Evolutionary conservation across 768 basidiomycete species (phyloP).

Genomic region (Tylopilus subfusipes): DNA sequence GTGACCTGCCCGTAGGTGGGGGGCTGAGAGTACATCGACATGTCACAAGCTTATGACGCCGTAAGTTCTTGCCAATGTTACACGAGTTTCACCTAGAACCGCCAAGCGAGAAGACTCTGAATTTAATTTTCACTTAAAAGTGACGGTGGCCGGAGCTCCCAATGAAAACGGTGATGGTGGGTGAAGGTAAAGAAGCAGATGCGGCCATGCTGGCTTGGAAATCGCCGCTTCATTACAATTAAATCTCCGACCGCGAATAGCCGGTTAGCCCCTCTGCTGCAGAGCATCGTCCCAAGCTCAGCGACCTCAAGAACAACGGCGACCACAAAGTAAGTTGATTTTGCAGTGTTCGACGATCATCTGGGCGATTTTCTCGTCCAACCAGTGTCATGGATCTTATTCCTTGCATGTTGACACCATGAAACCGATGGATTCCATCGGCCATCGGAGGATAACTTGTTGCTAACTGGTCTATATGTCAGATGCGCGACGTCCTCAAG

Average conservation of each 20-base stretch:
- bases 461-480: slow-evolving; percentile 23
- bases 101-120: slow-evolving; percentile 31
- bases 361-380: not conserved
- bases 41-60: slow-evolving; percentile 40
- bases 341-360: not conserved
- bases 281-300: slow-evolving; percentile 8
- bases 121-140: slow-evolving; percentile 51
- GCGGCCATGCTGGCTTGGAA: slow-evolving; percentile 20
- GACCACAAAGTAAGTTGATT: slow-evolving; percentile 28
- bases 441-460: slow-evolving; percentile 29
- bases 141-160: slow-evolving; percentile 38
- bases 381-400: not conserved
- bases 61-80: slow-evolving; percentile 31
- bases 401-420: not conserved
- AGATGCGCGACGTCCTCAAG: slow-evolving; percentile 93
- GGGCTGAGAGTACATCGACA: slow-evolving; percentile 65
- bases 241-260: slow-evolving; percentile 35
- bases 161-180: slow-evolving; percentile 45
- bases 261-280: slow-evolving; percentile 17
- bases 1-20: slow-evolving; percentile 54
- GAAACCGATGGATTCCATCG: slow-evolving; percentile 39
- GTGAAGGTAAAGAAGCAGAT: slow-evolving; percentile 40
- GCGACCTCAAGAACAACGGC: slow-evolving; percentile 26
- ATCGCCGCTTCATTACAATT: slow-evolving; percentile 28
- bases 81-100: slow-evolving; percentile 33